Evolutionary conservation across 2,329 filamentous ascomycete species (phyloP), one percentile per base, ranked within the genome.

Genomic region (Nannizziopsis arthrosporioides): DNA sequence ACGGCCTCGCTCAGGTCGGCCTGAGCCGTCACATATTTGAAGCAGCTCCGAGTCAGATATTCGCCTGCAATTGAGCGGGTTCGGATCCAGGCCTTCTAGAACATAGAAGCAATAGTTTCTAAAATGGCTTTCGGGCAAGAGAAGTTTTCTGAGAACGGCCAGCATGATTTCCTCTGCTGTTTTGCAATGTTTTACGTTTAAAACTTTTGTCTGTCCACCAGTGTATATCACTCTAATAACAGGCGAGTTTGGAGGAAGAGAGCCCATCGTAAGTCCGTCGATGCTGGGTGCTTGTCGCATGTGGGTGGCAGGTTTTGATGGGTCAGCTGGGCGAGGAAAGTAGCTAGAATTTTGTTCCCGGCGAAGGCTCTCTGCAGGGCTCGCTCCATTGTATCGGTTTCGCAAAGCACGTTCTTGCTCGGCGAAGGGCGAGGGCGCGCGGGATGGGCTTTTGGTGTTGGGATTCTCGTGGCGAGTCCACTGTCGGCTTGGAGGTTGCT

Each of bases 81-180:
- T 83, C 1, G 89, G 82, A 42, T 95, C 87, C 35, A 87, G 72
- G 44, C 89, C 90, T 55, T 86, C 82, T 50, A 96, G 73, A 1
- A 94, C 83, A 73, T 92, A 96, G 69, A 98, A 96, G 70, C 89
- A 95, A 68, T 94, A 96, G 61, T 93, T 94, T 59, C 88, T 80
- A 63, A 92, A 85, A 59, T 95, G 88, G 53, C 90, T 85, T 61
- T 94, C 88, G 17, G 88, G 85, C 27, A 94, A 75, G 36, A 82
- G 81, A 54, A 94, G 85, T 64, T 96, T 96, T 56, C 84, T 80
- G 39, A 96, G 69, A 0, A 92, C 94, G 52, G 86, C 84, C 40
- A 88, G 77, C 73, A 95, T 90, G 45, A 96, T 85, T 56, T 96
- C 88, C 59, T 95, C 92, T 52, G 87, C 85, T 4, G 84, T 92